Conservation (phyloP, 2,329 filamentous ascomycete species). For the Ophiostoma piceae region DNA sequence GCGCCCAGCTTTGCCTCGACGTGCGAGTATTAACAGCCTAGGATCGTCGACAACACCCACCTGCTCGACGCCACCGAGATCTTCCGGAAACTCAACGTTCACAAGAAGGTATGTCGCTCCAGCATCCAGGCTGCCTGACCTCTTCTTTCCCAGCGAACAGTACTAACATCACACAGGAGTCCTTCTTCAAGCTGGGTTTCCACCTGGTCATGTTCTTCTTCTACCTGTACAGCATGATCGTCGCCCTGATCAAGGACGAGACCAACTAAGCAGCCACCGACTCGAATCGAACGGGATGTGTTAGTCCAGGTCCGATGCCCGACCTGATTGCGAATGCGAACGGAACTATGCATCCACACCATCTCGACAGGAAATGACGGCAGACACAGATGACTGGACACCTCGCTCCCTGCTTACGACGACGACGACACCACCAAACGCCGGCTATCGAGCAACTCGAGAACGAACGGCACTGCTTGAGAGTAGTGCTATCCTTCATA, state of each 20-base stretch:
- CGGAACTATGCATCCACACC: neutral
- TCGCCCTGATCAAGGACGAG: conserved; percentile 94
- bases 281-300: neutral
- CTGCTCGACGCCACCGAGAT: conserved; percentile 97
- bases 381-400: neutral
- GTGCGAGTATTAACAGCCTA: conserved; percentile 36
- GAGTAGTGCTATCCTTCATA: neutral
- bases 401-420: neutral
- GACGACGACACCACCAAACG: neutral
- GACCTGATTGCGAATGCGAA: neutral
- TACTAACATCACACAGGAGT: conserved; percentile 60
- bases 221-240: conserved; percentile 98
- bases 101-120: conserved; percentile 74
- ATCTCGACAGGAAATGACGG: neutral
- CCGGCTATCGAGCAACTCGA: neutral
- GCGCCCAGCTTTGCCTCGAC: neutral
- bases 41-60: conserved; percentile 95
- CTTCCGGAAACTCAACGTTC: conserved; percentile 96
- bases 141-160: too few relatives aligned
- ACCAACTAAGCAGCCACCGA: conserved; percentile 55
- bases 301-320: neutral
- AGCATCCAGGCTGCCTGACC: too few relatives aligned
- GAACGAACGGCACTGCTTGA: neutral
- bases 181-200: conserved; percentile 97
- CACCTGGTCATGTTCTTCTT: conserved; percentile 99